Evolutionary conservation across 2,329 filamentous ascomycete species (phyloP), one percentile per base, ranked within the genome.

Genomic region (Rutstroemia sp.): DNA sequence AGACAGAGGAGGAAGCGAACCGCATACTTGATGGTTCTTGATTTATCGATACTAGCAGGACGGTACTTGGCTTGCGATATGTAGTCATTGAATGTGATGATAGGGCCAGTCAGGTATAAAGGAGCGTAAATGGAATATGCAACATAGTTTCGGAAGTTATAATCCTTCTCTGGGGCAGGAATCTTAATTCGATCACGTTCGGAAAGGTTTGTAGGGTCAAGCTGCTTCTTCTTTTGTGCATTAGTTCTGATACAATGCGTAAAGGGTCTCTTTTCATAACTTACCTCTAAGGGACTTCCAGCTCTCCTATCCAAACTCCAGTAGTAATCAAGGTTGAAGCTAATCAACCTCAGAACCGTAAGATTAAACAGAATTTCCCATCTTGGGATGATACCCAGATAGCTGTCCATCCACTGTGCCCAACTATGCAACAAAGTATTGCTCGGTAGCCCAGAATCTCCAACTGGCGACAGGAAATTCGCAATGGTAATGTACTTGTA

Each of bases 331-430:
- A 99, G 73, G 71, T 97, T 97, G 79, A 96, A 99, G 70, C 92
- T 96, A 66, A 99, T 91, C 49, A 97, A 77, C 5, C 94, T 86
- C 56, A 99, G 75, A 25, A 97, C 86, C 3, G 92, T 96, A 60
- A 99, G 83, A 68, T 99, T 99, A 79, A 99, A 99, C 5, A 96
- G 79, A n/a, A 99, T 85, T 70, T 97, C 90, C 94, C 94, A 99
- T 58, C 92, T 82, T 0, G 86, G 78, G 69, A 95, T 85, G n/a
- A 99, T 75, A 0, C 94, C 94, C 7, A 90, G 85, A 62, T 87
- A 86, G 52, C 79, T 77, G 72, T 99, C 94, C 16, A 97, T 75
- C 75, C 82, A 88, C 45, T 77, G 75, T 7, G 85, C 91, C 77
- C 86, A 86, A 10, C 23, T 57, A 41, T 67, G 58, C 4, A 66